phyloP scores from a whole-genome alignment of 2,329 filamentous ascomycete species.

The Chaetomiaceae sp. region DNA sequence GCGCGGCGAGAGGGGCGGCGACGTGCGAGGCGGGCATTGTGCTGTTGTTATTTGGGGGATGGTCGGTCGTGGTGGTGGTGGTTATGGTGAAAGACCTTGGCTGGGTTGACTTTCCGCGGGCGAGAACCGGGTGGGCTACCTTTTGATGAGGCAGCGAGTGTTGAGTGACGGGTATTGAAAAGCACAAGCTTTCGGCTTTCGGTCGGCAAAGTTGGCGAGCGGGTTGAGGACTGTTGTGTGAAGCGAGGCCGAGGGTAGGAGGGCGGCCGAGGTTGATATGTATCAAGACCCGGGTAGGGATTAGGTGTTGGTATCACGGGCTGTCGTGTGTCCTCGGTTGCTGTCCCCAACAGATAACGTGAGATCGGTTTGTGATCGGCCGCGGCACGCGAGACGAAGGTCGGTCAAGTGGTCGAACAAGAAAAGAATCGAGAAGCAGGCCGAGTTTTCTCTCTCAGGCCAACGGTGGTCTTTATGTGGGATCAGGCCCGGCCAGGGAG shows the following conservation, averaged over 20 bases:
- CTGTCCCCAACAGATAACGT: neutral
- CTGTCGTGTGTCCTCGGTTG: conserved; percentile 7
- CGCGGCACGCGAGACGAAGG: conserved; percentile 2
- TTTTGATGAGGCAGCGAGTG: neutral
- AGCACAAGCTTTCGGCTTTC: neutral
- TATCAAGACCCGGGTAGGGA: conserved; percentile 13
- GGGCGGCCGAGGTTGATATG: conserved; percentile 14
- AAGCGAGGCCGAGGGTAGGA: conserved; percentile 8
- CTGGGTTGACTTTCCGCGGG: neutral
- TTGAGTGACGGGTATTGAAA: too few species aligned
- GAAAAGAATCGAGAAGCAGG: conserved; percentile 14
- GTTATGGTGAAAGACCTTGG: neutral
- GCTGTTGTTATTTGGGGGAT: conserved; percentile 11
- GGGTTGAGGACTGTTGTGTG: neutral
- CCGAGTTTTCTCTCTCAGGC: conserved; percentile 12
- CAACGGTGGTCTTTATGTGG: conserved; percentile 23
- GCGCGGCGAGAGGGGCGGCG: conserved; percentile 43
- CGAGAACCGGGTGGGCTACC: neutral
- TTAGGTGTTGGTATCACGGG: conserved; percentile 1
- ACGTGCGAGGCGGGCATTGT: conserved; percentile 42
- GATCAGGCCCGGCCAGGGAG: conserved; percentile 19
- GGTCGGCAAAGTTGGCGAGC: conserved; percentile 11
- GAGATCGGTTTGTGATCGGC: conserved; percentile 8
- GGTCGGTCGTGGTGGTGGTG: neutral
- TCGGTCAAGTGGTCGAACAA: conserved; percentile 15